Percentiles rank a stretch among this genome's conserved stretches.
phyloP scores from a whole-genome alignment of 805 yeast species.

The Blastobotrys terrestris region DNA sequence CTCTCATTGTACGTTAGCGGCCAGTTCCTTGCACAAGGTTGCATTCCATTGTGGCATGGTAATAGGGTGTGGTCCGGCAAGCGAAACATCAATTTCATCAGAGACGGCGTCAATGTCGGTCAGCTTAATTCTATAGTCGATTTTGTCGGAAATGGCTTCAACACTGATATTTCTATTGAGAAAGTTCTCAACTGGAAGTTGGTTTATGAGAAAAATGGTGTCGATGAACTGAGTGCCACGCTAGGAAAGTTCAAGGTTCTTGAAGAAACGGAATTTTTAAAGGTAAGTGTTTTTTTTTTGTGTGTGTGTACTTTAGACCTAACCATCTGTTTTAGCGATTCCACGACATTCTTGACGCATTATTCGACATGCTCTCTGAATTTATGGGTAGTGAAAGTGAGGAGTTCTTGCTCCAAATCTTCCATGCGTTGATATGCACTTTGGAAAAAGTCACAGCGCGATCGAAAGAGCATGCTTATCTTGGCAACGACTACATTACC shows the following conservation, averaged over 20 bases:
- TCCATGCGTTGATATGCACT: constrained; percentile 23
- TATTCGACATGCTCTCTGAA: constrained; percentile 36
- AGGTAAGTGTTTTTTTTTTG: constrained; percentile 24
- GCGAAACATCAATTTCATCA: constrained; percentile 25
- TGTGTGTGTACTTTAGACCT: too few species aligned
- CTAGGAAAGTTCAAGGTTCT: constrained; percentile 48
- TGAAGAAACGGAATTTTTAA: constrained; percentile 48
- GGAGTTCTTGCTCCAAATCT: constrained; percentile 12
- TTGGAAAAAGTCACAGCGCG: constrained; percentile 21
- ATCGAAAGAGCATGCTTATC: constrained; percentile 13
- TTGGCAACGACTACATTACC: constrained; percentile 22
- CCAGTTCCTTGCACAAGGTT: constrained; percentile 52
- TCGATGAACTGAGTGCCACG: constrained; percentile 41
- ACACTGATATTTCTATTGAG: constrained; percentile 50
- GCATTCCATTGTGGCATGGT: constrained; percentile 35
- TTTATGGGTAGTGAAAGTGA: constrained; percentile 11
- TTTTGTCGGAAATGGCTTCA: constrained; percentile 64
- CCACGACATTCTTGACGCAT: constrained; percentile 24
- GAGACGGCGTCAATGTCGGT: constrained; percentile 39
- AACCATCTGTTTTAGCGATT: constrained; percentile 12
- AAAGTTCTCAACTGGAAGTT: constrained; percentile 49
- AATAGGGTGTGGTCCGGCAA: constrained; percentile 17
- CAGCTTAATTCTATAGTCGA: constrained; percentile 48
- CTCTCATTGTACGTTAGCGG: constrained; percentile 61
- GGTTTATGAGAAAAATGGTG: constrained; percentile 37